These are phyloP conservation scores for Rhododendron williamsianum DNA, from an alignment of 148 eudicot species.

Conservation along the genomic window DNA sequence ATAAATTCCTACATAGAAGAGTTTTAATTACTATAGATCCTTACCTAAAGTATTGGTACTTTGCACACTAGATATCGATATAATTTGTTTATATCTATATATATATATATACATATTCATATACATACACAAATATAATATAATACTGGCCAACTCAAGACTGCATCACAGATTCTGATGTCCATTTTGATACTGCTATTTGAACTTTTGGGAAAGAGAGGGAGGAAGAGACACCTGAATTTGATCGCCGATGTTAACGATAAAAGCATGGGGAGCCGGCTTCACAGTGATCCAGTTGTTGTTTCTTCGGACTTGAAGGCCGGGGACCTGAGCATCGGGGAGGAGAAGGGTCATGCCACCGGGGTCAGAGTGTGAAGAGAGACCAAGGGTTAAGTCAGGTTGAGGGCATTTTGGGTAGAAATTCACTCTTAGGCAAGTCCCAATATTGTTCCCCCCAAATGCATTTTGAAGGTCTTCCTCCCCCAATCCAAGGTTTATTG, in stretches of 20 bases:
- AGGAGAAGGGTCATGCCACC: slow-evolving; percentile 84
- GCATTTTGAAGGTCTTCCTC: slow-evolving; percentile 58
- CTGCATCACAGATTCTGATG: background rate
- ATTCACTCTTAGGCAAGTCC: slow-evolving; percentile 67
- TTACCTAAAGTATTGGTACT: background rate
- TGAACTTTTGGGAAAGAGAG: background rate
- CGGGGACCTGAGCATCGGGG: slow-evolving; percentile 64
- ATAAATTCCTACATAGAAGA: background rate
- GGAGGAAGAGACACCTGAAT: slow-evolving; percentile 50
- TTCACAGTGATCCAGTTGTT: slow-evolving; percentile 77
- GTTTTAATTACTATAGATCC: background rate
- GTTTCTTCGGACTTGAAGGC: slow-evolving; percentile 70
- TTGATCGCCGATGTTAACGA: slow-evolving; percentile 87
- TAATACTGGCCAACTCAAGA: background rate
- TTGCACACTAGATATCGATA: background rate
- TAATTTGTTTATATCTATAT: background rate
- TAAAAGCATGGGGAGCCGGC: slow-evolving; percentile 74
- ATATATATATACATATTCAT: too few species aligned
- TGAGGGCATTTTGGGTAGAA: slow-evolving; percentile 93
- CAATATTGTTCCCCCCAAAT: slow-evolving; percentile 71
- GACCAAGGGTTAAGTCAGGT: slow-evolving; percentile 81
- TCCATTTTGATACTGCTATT: background rate
- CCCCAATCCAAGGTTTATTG: slow-evolving; percentile 58
- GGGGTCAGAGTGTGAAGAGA: slow-evolving; percentile 88
- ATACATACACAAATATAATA: too few species aligned